Evolutionary conservation across 148 eudicot species (phyloP).

Genomic region (Arbutus unedo): DNA sequence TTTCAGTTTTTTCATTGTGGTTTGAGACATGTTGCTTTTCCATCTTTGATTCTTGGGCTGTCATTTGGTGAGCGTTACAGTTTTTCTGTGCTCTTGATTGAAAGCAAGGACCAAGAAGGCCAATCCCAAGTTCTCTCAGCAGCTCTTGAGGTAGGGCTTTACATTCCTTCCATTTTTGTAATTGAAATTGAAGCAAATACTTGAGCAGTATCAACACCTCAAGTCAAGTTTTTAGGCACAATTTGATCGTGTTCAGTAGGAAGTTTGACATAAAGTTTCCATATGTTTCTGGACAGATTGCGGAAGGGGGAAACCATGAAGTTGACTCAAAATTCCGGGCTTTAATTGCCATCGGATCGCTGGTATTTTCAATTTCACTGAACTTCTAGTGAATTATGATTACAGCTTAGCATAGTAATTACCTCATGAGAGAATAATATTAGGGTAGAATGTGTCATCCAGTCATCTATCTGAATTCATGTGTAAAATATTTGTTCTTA

Average conservation of each 20-base stretch:
- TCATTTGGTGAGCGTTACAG: constrained; percentile 37
- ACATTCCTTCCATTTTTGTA: neutral
- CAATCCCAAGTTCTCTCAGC: constrained; percentile 92
- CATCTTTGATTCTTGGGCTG: neutral
- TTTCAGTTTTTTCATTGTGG: neutral
- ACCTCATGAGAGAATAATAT: neutral
- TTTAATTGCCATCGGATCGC: constrained; percentile 83
- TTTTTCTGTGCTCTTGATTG: constrained; percentile 81
- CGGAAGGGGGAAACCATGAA: constrained; percentile 67
- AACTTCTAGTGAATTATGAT: neutral
- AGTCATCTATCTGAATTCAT: constrained; percentile 1
- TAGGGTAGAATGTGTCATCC: neutral
- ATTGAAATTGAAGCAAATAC: neutral
- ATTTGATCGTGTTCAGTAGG: neutral
- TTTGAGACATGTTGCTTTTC: constrained; percentile 8
- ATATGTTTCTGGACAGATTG: constrained; percentile 46
- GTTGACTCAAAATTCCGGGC: constrained; percentile 74
- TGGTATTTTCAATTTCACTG: constrained; percentile 45
- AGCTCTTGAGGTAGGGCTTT: constrained; percentile 71
- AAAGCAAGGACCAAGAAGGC: constrained; percentile 87
- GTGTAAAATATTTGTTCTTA: neutral
- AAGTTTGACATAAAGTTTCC: neutral
- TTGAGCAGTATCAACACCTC: neutral
- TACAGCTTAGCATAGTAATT: neutral
- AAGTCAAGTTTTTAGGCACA: neutral